A percentile compares a stretch with the other conserved stretches of the same genome.
These are phyloP conservation scores for Penicillium ucsense DNA, from an alignment of 495 filamentous ascomycete species.

Conservation along the genomic window DNA sequence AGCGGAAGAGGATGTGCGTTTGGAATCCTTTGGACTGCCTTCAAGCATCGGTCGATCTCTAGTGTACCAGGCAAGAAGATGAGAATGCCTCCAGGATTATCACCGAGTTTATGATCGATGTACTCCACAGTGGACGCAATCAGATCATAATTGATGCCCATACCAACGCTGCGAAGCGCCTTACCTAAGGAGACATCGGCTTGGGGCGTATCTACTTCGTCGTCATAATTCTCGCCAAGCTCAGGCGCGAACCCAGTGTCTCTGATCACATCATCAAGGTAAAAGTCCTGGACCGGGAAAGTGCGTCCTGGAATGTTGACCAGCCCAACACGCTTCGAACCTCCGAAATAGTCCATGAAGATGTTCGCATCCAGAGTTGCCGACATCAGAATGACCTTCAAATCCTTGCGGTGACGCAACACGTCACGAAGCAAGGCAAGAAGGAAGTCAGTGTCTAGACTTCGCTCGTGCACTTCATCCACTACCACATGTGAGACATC, in stretches of 20 bases:
- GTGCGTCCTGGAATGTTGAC: constrained; percentile 86
- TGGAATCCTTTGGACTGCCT: constrained; percentile 55
- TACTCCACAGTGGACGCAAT: constrained; percentile 66
- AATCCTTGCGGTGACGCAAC: constrained; percentile 60
- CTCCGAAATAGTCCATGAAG: constrained; percentile 77
- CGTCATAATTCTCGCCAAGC: constrained; percentile 23
- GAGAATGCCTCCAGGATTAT: constrained; percentile 72
- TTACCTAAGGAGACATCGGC: constrained; percentile 47
- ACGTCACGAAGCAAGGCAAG: constrained; percentile 83
- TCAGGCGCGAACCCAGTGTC: constrained; percentile 62
- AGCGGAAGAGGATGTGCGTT: constrained; percentile 75
- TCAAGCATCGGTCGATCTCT: constrained; percentile 79
- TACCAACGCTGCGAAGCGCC: constrained; percentile 64
- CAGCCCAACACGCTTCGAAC: constrained; percentile 53
- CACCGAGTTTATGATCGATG: constrained; percentile 66
- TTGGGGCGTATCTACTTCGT: constrained; percentile 24
- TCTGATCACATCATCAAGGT: constrained; percentile 78
- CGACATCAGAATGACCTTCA: constrained; percentile 96
- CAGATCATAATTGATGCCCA: constrained; percentile 87
- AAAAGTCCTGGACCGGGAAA: constrained; percentile 81
- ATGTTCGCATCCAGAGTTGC: constrained; percentile 86
- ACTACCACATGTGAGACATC: constrained; percentile 93
- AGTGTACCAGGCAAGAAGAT: constrained; percentile 82
- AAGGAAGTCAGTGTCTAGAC: constrained; percentile 90
- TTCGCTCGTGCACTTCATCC: constrained; percentile 95